Conservation (phyloP, 2,329 filamentous ascomycete species). For the Apiospora hydei region DNA sequence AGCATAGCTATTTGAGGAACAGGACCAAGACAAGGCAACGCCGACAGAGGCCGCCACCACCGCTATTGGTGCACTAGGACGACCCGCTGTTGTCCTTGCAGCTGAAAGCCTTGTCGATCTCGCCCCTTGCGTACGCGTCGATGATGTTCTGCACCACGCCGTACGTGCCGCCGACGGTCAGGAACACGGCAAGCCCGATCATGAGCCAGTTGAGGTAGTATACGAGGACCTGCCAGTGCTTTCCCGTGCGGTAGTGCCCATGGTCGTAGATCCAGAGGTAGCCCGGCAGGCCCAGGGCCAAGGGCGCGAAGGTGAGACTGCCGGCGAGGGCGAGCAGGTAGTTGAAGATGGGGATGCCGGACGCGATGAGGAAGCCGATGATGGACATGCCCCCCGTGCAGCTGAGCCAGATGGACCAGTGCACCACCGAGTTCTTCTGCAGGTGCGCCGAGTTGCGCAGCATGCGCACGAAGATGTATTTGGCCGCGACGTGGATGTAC, state of each 20-base stretch:
- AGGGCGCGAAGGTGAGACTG: constrained; percentile 45
- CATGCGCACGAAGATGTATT: constrained; percentile 45
- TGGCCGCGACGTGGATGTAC: constrained; percentile 43
- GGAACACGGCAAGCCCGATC: constrained; percentile 45
- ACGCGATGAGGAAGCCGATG: constrained; percentile 36
- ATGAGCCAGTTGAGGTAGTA: constrained; percentile 46
- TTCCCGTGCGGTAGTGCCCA: constrained; percentile 40
- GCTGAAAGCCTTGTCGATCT: constrained; percentile 55
- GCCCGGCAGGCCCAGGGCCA: constrained; percentile 45
- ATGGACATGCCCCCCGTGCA: constrained; percentile 36
- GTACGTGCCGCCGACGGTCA: constrained; percentile 51
- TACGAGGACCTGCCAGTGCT: constrained; percentile 36
- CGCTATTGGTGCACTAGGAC: constrained; percentile 29
- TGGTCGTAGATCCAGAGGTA: constrained; percentile 48
- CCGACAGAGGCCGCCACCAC: background rate
- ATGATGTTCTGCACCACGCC: constrained; percentile 59
- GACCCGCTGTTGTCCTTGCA: constrained; percentile 55
- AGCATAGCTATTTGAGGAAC: background rate
- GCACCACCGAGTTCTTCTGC: constrained; percentile 39
- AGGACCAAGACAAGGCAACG: background rate
- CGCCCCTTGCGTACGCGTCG: constrained; percentile 55
- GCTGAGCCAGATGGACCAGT: constrained; percentile 42
- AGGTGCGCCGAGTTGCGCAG: constrained; percentile 41
- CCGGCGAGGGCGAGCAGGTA: constrained; percentile 43
- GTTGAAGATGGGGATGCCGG: constrained; percentile 41